Conservation (phyloP, 1,284 basidiomycete species). For the Malassezia sympodialis region DNA sequence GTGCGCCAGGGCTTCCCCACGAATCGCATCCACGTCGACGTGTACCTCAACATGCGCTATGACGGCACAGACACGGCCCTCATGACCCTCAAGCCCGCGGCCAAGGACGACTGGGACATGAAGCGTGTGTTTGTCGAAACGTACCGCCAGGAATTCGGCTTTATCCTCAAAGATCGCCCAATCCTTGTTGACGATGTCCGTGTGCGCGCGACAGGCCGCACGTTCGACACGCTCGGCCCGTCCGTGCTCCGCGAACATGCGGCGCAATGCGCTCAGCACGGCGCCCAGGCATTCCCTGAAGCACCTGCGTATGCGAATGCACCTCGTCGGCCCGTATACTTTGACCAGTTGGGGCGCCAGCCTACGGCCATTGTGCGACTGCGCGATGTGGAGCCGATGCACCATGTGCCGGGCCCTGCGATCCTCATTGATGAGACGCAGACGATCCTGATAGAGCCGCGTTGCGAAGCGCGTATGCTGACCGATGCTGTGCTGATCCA, state of each 20-base stretch:
- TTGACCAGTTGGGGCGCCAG: conserved; percentile 63
- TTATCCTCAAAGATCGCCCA: conserved; percentile 65
- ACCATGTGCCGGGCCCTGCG: conserved; percentile 66
- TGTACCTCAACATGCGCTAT: conserved; percentile 60
- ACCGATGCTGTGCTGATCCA: conserved; percentile 30
- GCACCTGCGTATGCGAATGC: conserved; percentile 50
- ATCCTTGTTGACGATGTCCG: conserved; percentile 86
- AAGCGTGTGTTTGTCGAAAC: conserved; percentile 60
- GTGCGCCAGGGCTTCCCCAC: conserved; percentile 66
- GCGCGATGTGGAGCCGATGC: conserved; percentile 59
- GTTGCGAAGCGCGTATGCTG: conserved; percentile 31
- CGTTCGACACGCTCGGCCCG: conserved; percentile 69
- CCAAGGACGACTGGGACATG: conserved; percentile 58
- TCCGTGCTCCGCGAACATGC: conserved; percentile 63
- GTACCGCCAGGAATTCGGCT: conserved; percentile 62
- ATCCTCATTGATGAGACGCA: conserved; percentile 87
- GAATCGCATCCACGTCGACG: conserved; percentile 62
- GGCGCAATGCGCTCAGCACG: conserved; percentile 47
- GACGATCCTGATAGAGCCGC: conserved; percentile 62
- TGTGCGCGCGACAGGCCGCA: conserved; percentile 68
- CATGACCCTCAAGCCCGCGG: conserved; percentile 62
- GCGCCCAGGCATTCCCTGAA: conserved; percentile 49
- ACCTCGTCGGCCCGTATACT: conserved; percentile 60
- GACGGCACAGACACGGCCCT: conserved; percentile 72
- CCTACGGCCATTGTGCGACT: conserved; percentile 72